Evolutionary conservation across 2,329 filamentous ascomycete genomes (phyloP).

Genomic region (Ascochyta pisi): DNA sequence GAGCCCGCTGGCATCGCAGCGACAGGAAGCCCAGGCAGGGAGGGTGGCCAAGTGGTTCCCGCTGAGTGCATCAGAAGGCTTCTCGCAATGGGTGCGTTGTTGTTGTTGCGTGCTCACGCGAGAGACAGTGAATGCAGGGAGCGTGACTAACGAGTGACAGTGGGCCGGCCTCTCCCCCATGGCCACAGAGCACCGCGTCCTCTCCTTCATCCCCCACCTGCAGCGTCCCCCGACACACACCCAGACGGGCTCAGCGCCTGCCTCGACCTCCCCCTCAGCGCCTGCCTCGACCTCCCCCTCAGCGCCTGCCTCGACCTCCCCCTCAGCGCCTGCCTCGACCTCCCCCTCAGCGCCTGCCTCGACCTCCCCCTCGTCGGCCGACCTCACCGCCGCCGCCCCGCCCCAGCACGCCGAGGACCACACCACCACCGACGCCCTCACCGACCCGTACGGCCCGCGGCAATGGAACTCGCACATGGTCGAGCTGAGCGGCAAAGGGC

Average conservation of each 20-base stretch:
- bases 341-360: constrained; percentile 27
- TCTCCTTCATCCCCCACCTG: constrained; percentile 84
- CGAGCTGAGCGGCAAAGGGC: constrained; percentile 80
- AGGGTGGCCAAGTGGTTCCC: constrained; percentile 69
- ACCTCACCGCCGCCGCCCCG: constrained; percentile 49
- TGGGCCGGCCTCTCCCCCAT: constrained; percentile 86
- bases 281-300: no score
- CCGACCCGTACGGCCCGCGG: constrained; percentile 83
- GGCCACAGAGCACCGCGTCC: constrained; percentile 84
- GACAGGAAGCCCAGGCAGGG: constrained; percentile 46
- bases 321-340: constrained; percentile 27
- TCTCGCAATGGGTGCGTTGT: constrained; percentile 81
- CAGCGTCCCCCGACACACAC: constrained; percentile 72
- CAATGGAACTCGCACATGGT: constrained; percentile 89
- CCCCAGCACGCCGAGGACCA: constrained; percentile 42
- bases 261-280: no score
- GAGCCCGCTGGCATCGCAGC: constrained; percentile 57
- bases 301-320: no score
- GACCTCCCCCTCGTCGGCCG: constrained; percentile 40
- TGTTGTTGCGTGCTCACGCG: constrained; percentile 39
- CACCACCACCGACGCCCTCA: constrained; percentile 55
- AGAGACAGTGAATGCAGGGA: neutral
- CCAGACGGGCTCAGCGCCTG: constrained; percentile 62
- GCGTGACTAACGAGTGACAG: constrained; percentile 12
- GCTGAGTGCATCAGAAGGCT: constrained; percentile 88